phyloP scores from a whole-genome alignment of 148 eudicot genomes.

The Dianthus caryophyllus region DNA sequence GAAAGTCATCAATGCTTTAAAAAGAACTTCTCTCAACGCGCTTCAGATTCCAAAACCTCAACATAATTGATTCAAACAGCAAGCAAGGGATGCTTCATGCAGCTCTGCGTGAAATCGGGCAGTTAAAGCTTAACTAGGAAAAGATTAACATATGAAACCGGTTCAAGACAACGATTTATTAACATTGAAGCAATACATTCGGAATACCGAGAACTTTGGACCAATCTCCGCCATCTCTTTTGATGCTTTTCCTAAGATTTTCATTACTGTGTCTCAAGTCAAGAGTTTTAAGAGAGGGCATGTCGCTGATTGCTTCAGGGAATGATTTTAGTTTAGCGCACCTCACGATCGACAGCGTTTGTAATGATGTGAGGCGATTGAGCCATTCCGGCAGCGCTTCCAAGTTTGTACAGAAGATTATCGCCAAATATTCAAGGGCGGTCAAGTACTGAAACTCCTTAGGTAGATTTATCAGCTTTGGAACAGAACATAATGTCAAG shows the following conservation, averaged over 20 bases:
- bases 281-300: not conserved
- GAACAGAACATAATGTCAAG: not conserved
- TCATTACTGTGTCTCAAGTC: not conserved
- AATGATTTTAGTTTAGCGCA: not conserved
- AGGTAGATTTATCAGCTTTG: conserved; percentile 13
- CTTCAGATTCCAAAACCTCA: too few species aligned
- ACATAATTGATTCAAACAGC: too few species aligned
- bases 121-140: too few species aligned
- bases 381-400: conserved; percentile 5
- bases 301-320: not conserved
- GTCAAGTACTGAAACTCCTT: conserved; percentile 18
- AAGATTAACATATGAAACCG: too few species aligned
- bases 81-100: too few species aligned
- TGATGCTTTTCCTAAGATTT: not conserved
- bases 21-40: too few species aligned
- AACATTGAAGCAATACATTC: too few species aligned
- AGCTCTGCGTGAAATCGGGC: too few species aligned
- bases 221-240: conserved; percentile 7
- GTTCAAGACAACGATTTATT: too few species aligned
- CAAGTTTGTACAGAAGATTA: not conserved
- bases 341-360: not conserved
- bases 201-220: not conserved
- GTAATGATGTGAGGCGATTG: not conserved
- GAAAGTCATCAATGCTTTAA: too few species aligned
- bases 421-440: not conserved